Percentiles rank a stretch among this genome's conserved stretches.
Conservation (phyloP, 768 basidiomycete genomes). For the Wakefieldia striispora region DNA sequence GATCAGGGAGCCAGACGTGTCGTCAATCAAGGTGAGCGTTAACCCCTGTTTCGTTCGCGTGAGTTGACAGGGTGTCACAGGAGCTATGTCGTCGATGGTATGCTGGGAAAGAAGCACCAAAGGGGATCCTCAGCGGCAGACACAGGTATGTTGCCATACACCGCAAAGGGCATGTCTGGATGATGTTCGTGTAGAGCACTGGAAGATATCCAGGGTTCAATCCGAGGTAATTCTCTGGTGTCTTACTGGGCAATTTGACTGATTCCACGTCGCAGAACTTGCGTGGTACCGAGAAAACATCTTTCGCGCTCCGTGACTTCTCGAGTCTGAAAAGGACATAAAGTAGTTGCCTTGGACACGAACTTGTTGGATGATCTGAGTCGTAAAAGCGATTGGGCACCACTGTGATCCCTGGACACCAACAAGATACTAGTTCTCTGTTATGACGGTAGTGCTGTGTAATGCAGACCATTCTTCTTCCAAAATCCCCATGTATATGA, state of each 20-base stretch:
- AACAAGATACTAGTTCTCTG: too few species aligned
- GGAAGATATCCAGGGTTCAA: conserved; percentile 77
- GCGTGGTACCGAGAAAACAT: conserved; percentile 76
- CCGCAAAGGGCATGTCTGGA: background rate
- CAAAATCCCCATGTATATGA: conserved; percentile 31
- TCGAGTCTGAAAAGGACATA: background rate
- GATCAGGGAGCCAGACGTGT: conserved; percentile 57
- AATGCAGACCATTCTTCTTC: conserved; percentile 30
- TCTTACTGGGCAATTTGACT: background rate
- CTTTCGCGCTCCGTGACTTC: conserved; percentile 43
- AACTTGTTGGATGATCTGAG: too few species aligned
- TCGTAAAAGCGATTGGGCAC: too few species aligned
- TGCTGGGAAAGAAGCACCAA: conserved; percentile 30
- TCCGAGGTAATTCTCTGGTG: conserved; percentile 48
- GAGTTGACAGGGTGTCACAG: conserved; percentile 35
- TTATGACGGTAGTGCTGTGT: background rate
- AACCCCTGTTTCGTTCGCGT: background rate
- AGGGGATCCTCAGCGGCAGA: conserved; percentile 34
- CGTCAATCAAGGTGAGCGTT: conserved; percentile 65
- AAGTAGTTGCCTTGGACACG: too few species aligned
- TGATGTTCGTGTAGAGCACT: conserved; percentile 54
- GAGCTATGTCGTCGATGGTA: conserved; percentile 79
- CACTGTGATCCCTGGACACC: too few species aligned
- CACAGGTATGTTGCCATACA: conserved; percentile 52
- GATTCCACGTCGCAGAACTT: conserved; percentile 50